Percentiles rank a stretch among this genome's conserved stretches.
These are phyloP conservation scores for Aspergillus biplanus DNA, from an alignment of 495 filamentous ascomycete species.

Conservation along the genomic window DNA sequence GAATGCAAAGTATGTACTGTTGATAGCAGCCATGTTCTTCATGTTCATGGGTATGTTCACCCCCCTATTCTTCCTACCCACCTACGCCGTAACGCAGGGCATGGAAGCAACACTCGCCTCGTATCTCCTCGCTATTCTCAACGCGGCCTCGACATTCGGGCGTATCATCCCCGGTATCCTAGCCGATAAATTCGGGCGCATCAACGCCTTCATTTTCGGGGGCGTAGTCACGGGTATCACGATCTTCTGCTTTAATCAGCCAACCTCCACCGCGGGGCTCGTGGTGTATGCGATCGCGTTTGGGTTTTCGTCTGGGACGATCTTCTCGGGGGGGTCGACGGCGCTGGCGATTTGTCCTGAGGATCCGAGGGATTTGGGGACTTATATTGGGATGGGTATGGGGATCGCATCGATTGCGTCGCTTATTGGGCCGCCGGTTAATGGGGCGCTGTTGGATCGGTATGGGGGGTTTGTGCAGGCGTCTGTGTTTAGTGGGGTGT, in stretches of 20 bases:
- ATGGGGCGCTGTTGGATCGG: slow-evolving; percentile 27
- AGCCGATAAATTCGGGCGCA: slow-evolving; percentile 31
- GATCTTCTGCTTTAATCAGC: slow-evolving; percentile 49
- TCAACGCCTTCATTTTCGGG: slow-evolving; percentile 27
- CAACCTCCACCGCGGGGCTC: slow-evolving; percentile 47
- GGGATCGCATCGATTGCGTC: slow-evolving; percentile 25
- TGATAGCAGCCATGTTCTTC: slow-evolving; percentile 29
- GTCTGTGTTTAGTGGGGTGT: slow-evolving; percentile 12
- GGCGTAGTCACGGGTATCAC: slow-evolving; percentile 24
- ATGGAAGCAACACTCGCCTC: slow-evolving; percentile 26
- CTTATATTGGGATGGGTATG: slow-evolving; percentile 40
- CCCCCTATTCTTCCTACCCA: slow-evolving; percentile 32
- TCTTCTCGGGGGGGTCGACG: slow-evolving; percentile 48
- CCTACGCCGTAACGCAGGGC: slow-evolving; percentile 28
- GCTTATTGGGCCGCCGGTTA: slow-evolving; percentile 35
- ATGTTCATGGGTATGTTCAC: slow-evolving; percentile 27
- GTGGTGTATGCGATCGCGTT: slow-evolving; percentile 58
- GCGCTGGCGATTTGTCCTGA: slow-evolving; percentile 21
- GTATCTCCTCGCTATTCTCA: slow-evolving; percentile 32
- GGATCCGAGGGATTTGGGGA: slow-evolving; percentile 52
- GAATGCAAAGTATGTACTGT: slow-evolving; percentile 18
- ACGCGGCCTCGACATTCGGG: slow-evolving; percentile 34
- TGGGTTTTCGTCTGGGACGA: slow-evolving; percentile 59
- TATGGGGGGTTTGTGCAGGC: slow-evolving; percentile 16
- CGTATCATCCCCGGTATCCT: slow-evolving; percentile 30